Conservation (phyloP, 1,284 basidiomycete species). For the Wolfiporia cocos region DNA sequence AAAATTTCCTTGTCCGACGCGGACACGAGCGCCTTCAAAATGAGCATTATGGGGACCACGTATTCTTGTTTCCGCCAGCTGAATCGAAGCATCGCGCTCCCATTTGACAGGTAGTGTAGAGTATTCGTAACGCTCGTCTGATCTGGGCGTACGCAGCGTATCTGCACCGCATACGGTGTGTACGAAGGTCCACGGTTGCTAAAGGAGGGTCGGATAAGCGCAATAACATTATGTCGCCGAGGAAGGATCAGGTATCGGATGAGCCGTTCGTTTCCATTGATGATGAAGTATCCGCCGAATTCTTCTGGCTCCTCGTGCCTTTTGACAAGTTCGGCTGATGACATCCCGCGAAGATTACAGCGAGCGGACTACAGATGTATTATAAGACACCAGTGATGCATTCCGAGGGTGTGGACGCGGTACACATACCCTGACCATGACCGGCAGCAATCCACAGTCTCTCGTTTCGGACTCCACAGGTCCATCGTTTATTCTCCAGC, state of each 20-base stretch:
- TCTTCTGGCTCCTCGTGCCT: slow-evolving; percentile 97
- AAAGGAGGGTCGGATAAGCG: slow-evolving; percentile 84
- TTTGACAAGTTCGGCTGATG: slow-evolving; percentile 82
- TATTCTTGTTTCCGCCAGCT: slow-evolving; percentile 99
- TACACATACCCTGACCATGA: slow-evolving; percentile 89
- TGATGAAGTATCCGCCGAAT: slow-evolving; percentile 97
- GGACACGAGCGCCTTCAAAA: slow-evolving; percentile 92
- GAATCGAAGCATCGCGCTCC: slow-evolving; percentile 93
- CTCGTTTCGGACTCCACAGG: slow-evolving; percentile 72
- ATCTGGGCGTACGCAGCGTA: slow-evolving; percentile 90
- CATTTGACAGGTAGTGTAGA: slow-evolving; percentile 95
- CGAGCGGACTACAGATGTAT: slow-evolving; percentile 66
- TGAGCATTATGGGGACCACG: slow-evolving; percentile 95
- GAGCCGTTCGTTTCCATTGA: slow-evolving; percentile 99
- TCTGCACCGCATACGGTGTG: slow-evolving; percentile 91
- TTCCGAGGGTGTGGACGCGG: neutral
- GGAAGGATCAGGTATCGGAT: slow-evolving; percentile 95
- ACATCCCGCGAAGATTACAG: slow-evolving; percentile 85
- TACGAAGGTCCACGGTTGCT: slow-evolving; percentile 92
- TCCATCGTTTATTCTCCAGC: slow-evolving; percentile 80
- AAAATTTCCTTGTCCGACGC: slow-evolving; percentile 98
- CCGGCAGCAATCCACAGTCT: slow-evolving; percentile 90
- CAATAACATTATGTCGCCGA: slow-evolving; percentile 85
- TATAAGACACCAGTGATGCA: neutral
- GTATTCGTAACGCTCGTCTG: slow-evolving; percentile 93